These are phyloP conservation scores for Immersiella caudata DNA, from an alignment of 495 filamentous ascomycete species.

Conservation along the genomic window DNA sequence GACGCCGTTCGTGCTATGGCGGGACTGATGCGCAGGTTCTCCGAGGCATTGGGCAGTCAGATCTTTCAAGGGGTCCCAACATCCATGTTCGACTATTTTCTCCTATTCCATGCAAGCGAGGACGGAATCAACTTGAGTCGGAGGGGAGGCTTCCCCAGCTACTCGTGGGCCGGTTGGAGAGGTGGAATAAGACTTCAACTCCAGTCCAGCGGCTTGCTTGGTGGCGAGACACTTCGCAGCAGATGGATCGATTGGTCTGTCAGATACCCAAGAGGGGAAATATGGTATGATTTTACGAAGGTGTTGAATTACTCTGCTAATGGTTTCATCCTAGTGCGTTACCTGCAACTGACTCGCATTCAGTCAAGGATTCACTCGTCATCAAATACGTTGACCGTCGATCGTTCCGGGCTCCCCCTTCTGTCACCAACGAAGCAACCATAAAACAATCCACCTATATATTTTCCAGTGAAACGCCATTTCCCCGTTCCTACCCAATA, in stretches of 20 bases:
- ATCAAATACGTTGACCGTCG: constrained; percentile 5
- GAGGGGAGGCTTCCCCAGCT: constrained; percentile 23
- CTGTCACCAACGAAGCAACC: background rate
- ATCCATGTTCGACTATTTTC: constrained; percentile 18
- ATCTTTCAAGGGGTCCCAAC: constrained; percentile 26
- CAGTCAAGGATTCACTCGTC: constrained; percentile 14
- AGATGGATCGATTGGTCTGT: constrained; percentile 29
- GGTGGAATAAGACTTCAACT: background rate
- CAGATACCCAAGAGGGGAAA: constrained; percentile 19
- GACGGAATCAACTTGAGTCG: constrained; percentile 9
- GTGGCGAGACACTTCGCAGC: background rate
- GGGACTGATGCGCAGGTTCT: constrained; percentile 23
- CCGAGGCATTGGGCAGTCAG: constrained; percentile 15
- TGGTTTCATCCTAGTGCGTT: too few relatives aligned
- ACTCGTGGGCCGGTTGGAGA: constrained; percentile 26
- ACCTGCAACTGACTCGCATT: too few relatives aligned
- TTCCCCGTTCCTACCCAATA: constrained; percentile 8
- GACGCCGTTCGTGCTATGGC: constrained; percentile 25
- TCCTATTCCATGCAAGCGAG: constrained; percentile 11
- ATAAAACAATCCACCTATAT: constrained; percentile 1
- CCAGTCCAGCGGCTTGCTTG: background rate
- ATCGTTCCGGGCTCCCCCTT: background rate
- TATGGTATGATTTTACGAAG: background rate
- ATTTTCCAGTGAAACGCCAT: background rate
- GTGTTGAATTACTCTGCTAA: too few relatives aligned